These are phyloP conservation scores for Acidomyces sp. DNA, from an alignment of 495 filamentous ascomycete species.

Conservation along the genomic window DNA sequence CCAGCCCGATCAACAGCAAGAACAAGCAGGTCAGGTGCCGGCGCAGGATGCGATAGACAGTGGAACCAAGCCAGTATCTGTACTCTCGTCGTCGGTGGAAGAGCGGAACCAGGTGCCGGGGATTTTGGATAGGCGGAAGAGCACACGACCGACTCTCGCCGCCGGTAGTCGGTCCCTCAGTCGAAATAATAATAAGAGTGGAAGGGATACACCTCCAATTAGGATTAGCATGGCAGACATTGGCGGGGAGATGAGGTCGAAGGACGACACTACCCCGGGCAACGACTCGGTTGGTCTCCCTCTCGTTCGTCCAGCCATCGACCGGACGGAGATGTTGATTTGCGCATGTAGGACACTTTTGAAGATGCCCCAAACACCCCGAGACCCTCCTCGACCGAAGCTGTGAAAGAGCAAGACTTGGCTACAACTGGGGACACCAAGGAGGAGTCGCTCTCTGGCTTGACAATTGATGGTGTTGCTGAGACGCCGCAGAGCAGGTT, in stretches of 20 bases:
- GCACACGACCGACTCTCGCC: neutral
- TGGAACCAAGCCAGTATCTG: too few relatives aligned
- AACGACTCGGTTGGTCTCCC: neutral
- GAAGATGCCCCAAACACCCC: conserved; percentile 8
- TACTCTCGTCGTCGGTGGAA: too few relatives aligned
- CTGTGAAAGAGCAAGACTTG: neutral
- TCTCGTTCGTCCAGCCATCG: too few relatives aligned
- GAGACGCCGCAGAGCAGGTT: conserved; percentile 1
- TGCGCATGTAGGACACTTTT: conserved; percentile 5
- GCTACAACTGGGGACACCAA: neutral
- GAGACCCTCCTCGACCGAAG: neutral
- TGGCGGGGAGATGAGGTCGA: neutral
- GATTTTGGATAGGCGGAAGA: conserved; percentile 8
- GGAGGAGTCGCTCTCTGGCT: neutral
- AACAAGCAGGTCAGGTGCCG: too few relatives aligned
- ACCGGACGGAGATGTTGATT: too few relatives aligned
- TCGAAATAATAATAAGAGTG: neutral
- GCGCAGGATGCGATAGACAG: neutral
- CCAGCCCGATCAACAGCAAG: too few relatives aligned
- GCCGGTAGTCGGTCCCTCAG: conserved; percentile 1
- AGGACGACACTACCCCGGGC: neutral
- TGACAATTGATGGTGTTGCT: neutral
- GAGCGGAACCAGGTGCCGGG: conserved; percentile 11
- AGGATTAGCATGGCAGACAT: conserved; percentile 9
- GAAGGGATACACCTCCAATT: conserved; percentile 4